Conservation (phyloP, 306 rosid species). For the Cucumis hystrix region DNA sequence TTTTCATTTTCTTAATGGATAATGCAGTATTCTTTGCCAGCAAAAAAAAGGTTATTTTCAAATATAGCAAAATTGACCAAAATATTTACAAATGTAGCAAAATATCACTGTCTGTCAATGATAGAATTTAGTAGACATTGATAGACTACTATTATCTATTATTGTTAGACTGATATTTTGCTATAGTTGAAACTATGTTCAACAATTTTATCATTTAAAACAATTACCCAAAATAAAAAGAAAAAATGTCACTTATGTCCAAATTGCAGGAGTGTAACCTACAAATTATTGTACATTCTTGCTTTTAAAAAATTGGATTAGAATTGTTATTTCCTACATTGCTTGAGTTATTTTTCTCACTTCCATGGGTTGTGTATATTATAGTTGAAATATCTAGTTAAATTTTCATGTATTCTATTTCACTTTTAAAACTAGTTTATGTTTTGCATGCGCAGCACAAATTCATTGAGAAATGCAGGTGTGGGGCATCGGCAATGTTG, state of each 20-base stretch:
- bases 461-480: slow-evolving; percentile 86
- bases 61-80: too few species aligned
- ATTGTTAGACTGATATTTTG: too few species aligned
- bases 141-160: too few species aligned
- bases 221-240: too few species aligned
- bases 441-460: slow-evolving; percentile 49
- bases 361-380: background rate
- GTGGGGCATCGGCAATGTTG: slow-evolving; percentile 63
- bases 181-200: too few species aligned
- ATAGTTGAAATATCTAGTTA: slow-evolving; percentile 3
- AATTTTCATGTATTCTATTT: slow-evolving; percentile 15
- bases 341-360: background rate
- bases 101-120: too few species aligned
- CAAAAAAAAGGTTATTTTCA: too few species aligned
- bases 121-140: too few species aligned
- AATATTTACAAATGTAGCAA: too few species aligned
- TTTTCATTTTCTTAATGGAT: too few species aligned
- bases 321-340: background rate
- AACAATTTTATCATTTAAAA: too few species aligned
- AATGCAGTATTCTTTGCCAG: too few species aligned
- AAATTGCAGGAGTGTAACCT: background rate
- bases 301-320: background rate
- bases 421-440: slow-evolving; percentile 13
- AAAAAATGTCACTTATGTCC: background rate
- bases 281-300: background rate